Base-by-base conservation (phyloP, 2,329 filamentous ascomycete genomes). In the Pseudogymnoascus pannorum region DNA sequence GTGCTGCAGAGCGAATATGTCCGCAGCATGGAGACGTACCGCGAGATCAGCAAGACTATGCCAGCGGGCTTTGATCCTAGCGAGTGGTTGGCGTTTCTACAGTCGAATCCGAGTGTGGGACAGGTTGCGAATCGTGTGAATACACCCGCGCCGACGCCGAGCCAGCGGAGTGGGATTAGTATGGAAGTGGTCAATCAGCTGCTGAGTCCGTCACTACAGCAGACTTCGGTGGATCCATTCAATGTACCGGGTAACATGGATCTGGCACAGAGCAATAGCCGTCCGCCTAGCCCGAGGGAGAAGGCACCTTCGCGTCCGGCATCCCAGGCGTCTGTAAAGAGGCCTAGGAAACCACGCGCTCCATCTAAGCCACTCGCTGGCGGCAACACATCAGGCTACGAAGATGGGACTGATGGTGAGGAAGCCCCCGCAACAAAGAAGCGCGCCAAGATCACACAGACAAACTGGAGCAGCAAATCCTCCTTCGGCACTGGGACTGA, bases 11-110 rank as follows among this genome's bases (percentile, higher is more conserved):
- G 77, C 64, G 82, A 86, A 73, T 85, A 84, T 67, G 71, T 82
- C 42, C 80, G 80, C 66, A 85, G 77, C 64, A 84, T 86, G 79
- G 82, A 84, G 66, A 81, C 78, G 62, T 82, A 86, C 66, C 79
- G 82, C 44, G 82, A 81, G 66, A 69, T 84, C 61, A 86, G 81
- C 72, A 80, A 80, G 65, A 73, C 79, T 26, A 79, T 83, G 64
- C 81, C 83, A 2, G 77, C 79, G 65, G 82, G 81, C 20, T 84
- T 87, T 67, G 89, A 95, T 70, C 81, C 83, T 24, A 83, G 84
- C 42, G 88, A 92, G 65, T 96, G 92, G 92, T 86, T 84, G 62
- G 82, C 84, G 4, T 91, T 94, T 61, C 74, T 92, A 11, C 87
- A 90, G 70, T 84, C 86, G 60, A 91, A 91, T 69, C 86, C 86